Evolutionary conservation across 2,329 filamentous ascomycete genomes (phyloP).

Genomic region (Epichloe sylvatica): DNA sequence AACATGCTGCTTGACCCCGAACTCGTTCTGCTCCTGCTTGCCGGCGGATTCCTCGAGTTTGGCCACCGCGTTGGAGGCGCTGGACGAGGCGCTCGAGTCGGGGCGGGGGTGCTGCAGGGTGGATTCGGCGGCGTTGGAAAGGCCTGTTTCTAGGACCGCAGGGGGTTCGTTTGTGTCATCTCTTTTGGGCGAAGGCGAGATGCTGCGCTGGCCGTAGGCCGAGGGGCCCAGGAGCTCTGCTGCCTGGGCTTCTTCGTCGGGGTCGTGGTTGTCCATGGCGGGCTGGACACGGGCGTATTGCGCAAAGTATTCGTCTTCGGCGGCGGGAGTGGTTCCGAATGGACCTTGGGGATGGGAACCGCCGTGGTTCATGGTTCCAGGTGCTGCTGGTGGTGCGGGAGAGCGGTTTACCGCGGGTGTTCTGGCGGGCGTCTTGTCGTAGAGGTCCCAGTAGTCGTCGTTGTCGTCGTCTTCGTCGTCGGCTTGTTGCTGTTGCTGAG

Average conservation of each 20-base stretch:
- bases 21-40: conserved; percentile 49
- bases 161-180: conserved; percentile 13
- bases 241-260: conserved; percentile 46
- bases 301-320: conserved; percentile 61
- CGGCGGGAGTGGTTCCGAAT: conserved; percentile 19
- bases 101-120: conserved; percentile 41
- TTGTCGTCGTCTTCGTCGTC: conserved; percentile 25
- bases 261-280: conserved; percentile 67
- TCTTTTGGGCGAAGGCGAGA: not conserved
- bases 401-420: conserved; percentile 50
- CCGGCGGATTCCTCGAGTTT: conserved; percentile 43
- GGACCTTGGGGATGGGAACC: conserved; percentile 8
- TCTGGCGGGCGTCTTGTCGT: conserved; percentile 54
- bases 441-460: conserved; percentile 68
- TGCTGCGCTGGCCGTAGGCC: conserved; percentile 10
- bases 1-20: conserved; percentile 67
- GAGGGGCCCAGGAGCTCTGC: conserved; percentile 22
- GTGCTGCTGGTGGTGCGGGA: conserved; percentile 37
- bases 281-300: conserved; percentile 68
- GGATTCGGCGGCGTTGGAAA: conserved; percentile 11
- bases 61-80: conserved; percentile 44
- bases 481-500: not conserved
- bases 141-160: not conserved
- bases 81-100: conserved; percentile 42
- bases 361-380: conserved; percentile 12